Conservation (phyloP, 2,329 filamentous ascomycete species). For the Chaetomiaceae sp. region DNA sequence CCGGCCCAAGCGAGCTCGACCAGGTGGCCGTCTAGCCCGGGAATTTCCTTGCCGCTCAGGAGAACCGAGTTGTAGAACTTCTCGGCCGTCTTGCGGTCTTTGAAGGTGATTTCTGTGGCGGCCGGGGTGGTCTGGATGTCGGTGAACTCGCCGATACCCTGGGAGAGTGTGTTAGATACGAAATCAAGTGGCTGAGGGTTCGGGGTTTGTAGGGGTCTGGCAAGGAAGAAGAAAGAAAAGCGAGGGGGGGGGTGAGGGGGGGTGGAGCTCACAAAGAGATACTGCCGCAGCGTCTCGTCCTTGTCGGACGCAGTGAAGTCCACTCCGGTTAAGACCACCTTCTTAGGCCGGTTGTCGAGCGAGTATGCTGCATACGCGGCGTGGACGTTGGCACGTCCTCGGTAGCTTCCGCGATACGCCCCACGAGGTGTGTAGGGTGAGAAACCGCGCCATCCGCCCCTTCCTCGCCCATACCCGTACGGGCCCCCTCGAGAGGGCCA, state of each 20-base stretch:
- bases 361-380: conserved; percentile 57
- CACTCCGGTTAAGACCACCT: conserved; percentile 56
- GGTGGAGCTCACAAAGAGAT: conserved; percentile 55
- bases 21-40: conserved; percentile 51
- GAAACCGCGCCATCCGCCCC: conserved; percentile 22
- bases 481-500: conserved; percentile 11
- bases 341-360: conserved; percentile 70
- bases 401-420: conserved; percentile 16
- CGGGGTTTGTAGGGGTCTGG: no score
- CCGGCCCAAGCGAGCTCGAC: conserved; percentile 59
- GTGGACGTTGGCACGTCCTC: conserved; percentile 26
- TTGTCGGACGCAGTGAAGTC: conserved; percentile 56
- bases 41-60: conserved; percentile 46
- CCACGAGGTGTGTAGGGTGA: conserved; percentile 27
- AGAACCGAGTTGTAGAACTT: conserved; percentile 55
- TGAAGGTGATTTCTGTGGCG: conserved; percentile 54
- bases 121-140: conserved; percentile 45
- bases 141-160: conserved; percentile 59
- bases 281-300: conserved; percentile 65
- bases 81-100: conserved; percentile 65
- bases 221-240: no score
- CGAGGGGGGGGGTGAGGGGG: conserved; percentile 33
- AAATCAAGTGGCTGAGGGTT: no score
- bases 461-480: conserved; percentile 14
- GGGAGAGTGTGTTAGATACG: conserved; percentile 24